Evolutionary conservation across 2,329 filamentous ascomycete genomes (phyloP).

Genomic region (Aspergillus latus): DNA sequence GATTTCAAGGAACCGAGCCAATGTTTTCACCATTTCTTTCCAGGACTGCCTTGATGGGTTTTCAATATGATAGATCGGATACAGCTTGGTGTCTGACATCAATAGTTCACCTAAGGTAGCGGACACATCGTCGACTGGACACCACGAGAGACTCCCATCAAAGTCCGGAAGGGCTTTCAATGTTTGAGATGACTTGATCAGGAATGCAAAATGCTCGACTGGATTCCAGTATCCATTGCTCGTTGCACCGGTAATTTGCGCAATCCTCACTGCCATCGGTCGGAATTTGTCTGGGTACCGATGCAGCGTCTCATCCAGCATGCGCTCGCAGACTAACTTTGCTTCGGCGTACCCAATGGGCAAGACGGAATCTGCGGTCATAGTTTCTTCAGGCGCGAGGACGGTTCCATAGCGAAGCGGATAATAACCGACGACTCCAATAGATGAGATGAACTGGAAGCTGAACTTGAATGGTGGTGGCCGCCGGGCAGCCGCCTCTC

Average conservation of each 20-base stretch:
- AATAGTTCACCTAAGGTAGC: background rate
- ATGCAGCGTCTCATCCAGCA: conserved; percentile 52
- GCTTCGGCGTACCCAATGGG: conserved; percentile 52
- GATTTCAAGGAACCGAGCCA: conserved; percentile 38
- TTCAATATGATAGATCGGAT: conserved; percentile 49
- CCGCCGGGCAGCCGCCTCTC: background rate
- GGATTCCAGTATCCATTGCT: conserved; percentile 51
- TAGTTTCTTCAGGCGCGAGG: conserved; percentile 47
- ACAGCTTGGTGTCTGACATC: background rate
- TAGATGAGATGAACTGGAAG: conserved; percentile 47
- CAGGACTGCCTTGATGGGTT: conserved; percentile 47
- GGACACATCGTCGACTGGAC: too few relatives aligned
- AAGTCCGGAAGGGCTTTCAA: conserved; percentile 46
- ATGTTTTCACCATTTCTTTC: conserved; percentile 35
- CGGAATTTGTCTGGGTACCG: conserved; percentile 44
- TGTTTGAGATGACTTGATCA: conserved; percentile 54
- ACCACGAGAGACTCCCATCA: conserved; percentile 27
- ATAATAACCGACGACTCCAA: conserved; percentile 37
- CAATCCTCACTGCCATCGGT: conserved; percentile 47
- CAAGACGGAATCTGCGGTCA: conserved; percentile 35
- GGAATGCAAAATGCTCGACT: conserved; percentile 37
- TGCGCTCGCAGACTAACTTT: conserved; percentile 52
- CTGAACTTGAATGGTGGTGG: conserved; percentile 15
- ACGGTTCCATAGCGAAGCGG: conserved; percentile 24
- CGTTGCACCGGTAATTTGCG: conserved; percentile 55